Evolutionary conservation across 2,329 filamentous ascomycete species (phyloP).

Genomic region (Aspergillus phoenicis): DNA sequence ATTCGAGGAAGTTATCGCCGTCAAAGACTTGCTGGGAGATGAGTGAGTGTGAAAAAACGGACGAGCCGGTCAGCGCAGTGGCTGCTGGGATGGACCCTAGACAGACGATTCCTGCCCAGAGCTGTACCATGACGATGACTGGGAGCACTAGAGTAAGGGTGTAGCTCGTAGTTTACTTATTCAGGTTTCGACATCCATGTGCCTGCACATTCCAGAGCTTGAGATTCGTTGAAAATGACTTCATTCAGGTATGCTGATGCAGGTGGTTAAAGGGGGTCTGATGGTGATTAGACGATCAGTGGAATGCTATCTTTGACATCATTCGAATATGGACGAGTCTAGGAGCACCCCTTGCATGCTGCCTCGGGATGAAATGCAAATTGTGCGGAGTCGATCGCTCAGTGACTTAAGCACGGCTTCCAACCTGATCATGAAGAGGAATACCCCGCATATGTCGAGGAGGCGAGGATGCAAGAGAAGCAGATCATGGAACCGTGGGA

Average conservation of each 20-base stretch:
- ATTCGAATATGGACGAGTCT: background rate
- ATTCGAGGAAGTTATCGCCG: slow-evolving; percentile 24
- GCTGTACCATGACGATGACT: too few species aligned
- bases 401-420: background rate
- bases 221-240: background rate
- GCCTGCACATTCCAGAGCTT: background rate
- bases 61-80: background rate
- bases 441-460: background rate
- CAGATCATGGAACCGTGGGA: background rate
- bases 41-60: background rate
- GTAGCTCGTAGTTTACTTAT: background rate
- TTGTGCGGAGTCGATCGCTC: background rate
- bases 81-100: background rate
- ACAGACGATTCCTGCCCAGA: background rate
- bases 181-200: background rate
- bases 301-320: background rate
- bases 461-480: background rate
- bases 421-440: background rate
- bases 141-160: background rate
- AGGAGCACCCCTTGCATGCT: background rate
- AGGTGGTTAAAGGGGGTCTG: background rate
- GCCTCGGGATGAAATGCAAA: background rate
- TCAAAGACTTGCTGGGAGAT: slow-evolving; percentile 18
- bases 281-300: background rate
- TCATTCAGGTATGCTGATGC: background rate